phyloP scores from a whole-genome alignment of 164 flowering plant species.

The grape (Vitis vinifera) region DNA sequence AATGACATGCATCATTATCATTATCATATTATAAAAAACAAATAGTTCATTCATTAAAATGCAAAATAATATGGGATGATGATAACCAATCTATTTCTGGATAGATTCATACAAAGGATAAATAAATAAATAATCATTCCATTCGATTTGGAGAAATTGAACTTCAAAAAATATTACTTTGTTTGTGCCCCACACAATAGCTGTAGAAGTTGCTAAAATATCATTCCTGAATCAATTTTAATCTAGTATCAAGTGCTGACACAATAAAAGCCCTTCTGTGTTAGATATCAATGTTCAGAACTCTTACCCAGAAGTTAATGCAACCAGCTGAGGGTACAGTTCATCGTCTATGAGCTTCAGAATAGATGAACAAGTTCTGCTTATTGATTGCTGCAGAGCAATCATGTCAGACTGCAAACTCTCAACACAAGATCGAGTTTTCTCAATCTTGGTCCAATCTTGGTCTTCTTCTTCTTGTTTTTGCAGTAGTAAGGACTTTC shows the following conservation, averaged over 20 bases:
- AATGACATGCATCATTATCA: too few relatives aligned
- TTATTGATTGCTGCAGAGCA: slow-evolving; percentile 56
- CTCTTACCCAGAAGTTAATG: slow-evolving; percentile 67
- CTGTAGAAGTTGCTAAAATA: background rate
- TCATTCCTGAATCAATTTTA: background rate
- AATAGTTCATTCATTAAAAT: too few relatives aligned
- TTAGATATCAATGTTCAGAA: background rate
- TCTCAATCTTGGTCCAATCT: slow-evolving; percentile 59
- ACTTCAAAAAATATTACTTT: background rate
- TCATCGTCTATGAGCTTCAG: slow-evolving; percentile 60
- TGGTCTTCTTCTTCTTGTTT: slow-evolving; percentile 62
- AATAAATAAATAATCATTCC: background rate
- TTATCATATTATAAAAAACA: too few relatives aligned
- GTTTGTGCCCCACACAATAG: background rate
- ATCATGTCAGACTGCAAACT: slow-evolving; percentile 51
- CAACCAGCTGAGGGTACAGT: slow-evolving; percentile 71
- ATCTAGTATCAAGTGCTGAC: background rate
- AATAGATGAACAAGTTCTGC: slow-evolving; percentile 45
- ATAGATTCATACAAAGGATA: background rate
- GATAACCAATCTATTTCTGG: background rate
- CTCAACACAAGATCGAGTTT: slow-evolving; percentile 55
- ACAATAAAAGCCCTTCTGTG: background rate
- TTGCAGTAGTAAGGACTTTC: slow-evolving; percentile 52
- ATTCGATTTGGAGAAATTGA: background rate
- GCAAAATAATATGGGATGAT: background rate